phyloP scores from a whole-genome alignment of 169 alveolate genomes.

The Ophryocystis elektroscirrha region DNA sequence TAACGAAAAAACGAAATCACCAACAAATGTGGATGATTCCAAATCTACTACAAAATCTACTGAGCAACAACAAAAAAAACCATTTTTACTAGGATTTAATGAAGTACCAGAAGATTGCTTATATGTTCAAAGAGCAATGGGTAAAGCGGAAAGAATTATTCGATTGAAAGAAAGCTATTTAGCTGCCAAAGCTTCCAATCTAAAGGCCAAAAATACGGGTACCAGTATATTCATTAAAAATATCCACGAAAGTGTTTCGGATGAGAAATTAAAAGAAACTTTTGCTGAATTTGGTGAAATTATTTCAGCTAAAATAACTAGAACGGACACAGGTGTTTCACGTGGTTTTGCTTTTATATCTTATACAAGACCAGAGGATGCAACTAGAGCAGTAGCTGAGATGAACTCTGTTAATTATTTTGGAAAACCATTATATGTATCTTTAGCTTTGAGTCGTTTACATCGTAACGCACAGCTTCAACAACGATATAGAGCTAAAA shows the following conservation, averaged over 20 bases:
- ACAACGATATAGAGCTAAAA: too few relatives aligned
- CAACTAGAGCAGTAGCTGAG: conserved; percentile 82
- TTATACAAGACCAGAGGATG: conserved; percentile 78
- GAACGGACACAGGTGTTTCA: conserved; percentile 65
- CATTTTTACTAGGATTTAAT: too few relatives aligned
- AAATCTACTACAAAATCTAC: too few relatives aligned
- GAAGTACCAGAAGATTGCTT: conserved; percentile 35
- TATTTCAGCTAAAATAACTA: conserved; percentile 68
- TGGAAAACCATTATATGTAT: conserved; percentile 73
- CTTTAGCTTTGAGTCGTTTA: conserved; percentile 66
- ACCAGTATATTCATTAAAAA: conserved; percentile 69
- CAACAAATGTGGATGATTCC: too few relatives aligned
- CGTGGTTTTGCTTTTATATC: conserved; percentile 93
- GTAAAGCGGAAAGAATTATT: conserved; percentile 58
- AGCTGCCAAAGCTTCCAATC: conserved; percentile 15
- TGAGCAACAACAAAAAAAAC: too few relatives aligned
- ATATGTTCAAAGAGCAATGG: conserved; percentile 61
- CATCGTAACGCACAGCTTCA: conserved; percentile 59
- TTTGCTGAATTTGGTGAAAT: conserved; percentile 66
- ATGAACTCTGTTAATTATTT: conserved; percentile 60
- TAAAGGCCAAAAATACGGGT: conserved; percentile 41
- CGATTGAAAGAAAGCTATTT: conserved; percentile 18
- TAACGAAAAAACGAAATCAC: not conserved
- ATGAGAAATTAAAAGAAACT: conserved; percentile 47
- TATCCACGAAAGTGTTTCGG: conserved; percentile 59